A percentile compares a stretch with the other conserved stretches of the same genome.
These are phyloP conservation scores for Blastobotrys robertii DNA, from an alignment of 805 yeast genomes.

Conservation along the genomic window DNA sequence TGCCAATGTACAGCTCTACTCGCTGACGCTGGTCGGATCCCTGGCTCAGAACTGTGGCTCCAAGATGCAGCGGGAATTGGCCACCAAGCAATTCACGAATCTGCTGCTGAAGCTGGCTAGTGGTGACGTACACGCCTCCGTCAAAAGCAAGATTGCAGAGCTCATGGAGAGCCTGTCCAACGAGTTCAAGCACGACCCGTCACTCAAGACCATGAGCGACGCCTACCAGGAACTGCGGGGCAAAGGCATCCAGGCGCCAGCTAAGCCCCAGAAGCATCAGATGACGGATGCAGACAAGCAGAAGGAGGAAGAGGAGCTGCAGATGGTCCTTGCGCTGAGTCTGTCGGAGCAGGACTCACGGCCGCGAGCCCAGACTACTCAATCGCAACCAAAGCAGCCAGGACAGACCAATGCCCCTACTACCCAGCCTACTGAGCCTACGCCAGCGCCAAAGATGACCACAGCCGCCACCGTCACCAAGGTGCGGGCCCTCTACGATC, in stretches of 20 bases:
- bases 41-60: slow-evolving; percentile 74
- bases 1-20: slow-evolving; percentile 57
- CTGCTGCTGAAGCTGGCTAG: slow-evolving; percentile 44
- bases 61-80: slow-evolving; percentile 51
- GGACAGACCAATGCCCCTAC: slow-evolving; percentile 9
- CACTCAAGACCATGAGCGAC: slow-evolving; percentile 58
- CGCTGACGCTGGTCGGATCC: slow-evolving; percentile 43
- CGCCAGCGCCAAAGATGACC: slow-evolving; percentile 13
- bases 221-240: slow-evolving; percentile 42
- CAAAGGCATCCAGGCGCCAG: slow-evolving; percentile 35
- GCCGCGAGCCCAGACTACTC: background rate
- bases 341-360: slow-evolving; percentile 37
- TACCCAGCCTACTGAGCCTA: slow-evolving; percentile 10
- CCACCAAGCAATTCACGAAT: slow-evolving; percentile 45
- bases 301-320: slow-evolving; percentile 72
- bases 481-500: slow-evolving; percentile 80
- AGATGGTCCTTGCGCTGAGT: slow-evolving; percentile 65
- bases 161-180: slow-evolving; percentile 56
- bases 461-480: slow-evolving; percentile 39
- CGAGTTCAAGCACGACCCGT: slow-evolving; percentile 64
- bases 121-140: slow-evolving; percentile 49
- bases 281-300: slow-evolving; percentile 36
- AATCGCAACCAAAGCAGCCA: slow-evolving; percentile 8
- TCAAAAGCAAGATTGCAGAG: slow-evolving; percentile 57
- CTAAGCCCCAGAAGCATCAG: slow-evolving; percentile 48